Evolutionary conservation across 306 rosid genomes (phyloP).

Genomic region (Cajanus cajan): DNA sequence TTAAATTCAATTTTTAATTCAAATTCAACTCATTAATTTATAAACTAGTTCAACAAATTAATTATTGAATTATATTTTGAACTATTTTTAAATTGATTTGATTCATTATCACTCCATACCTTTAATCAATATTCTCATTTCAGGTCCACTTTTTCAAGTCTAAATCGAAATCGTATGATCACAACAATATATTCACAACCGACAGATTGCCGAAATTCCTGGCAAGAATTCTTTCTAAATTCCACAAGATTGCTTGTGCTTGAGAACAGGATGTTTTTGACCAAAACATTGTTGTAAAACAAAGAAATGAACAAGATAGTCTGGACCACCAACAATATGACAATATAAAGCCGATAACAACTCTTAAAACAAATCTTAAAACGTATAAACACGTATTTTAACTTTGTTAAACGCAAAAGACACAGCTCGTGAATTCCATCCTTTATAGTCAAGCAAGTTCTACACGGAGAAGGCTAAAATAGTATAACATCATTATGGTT

Average conservation of each 20-base stretch:
- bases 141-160: neutral
- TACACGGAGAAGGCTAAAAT: too few relatives aligned
- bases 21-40: too few relatives aligned
- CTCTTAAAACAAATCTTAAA: neutral
- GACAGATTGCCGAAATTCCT: neutral
- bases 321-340: neutral
- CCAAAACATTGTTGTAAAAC: neutral
- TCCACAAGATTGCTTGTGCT: conserved; percentile 11
- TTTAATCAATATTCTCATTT: neutral
- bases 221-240: conserved; percentile 15
- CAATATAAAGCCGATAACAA: neutral
- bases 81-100: too few relatives aligned
- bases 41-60: too few relatives aligned
- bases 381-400: neutral
- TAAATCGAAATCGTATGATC: neutral
- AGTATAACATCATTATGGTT: too few relatives aligned
- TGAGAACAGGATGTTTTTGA: neutral
- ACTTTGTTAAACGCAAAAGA: neutral
- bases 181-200: neutral
- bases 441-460: too few relatives aligned
- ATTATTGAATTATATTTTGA: too few relatives aligned
- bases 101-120: too few relatives aligned
- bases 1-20: too few relatives aligned
- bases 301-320: neutral
- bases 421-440: neutral